These are phyloP conservation scores for Postia placenta DNA, from an alignment of 768 basidiomycete genomes.

Conservation along the genomic window DNA sequence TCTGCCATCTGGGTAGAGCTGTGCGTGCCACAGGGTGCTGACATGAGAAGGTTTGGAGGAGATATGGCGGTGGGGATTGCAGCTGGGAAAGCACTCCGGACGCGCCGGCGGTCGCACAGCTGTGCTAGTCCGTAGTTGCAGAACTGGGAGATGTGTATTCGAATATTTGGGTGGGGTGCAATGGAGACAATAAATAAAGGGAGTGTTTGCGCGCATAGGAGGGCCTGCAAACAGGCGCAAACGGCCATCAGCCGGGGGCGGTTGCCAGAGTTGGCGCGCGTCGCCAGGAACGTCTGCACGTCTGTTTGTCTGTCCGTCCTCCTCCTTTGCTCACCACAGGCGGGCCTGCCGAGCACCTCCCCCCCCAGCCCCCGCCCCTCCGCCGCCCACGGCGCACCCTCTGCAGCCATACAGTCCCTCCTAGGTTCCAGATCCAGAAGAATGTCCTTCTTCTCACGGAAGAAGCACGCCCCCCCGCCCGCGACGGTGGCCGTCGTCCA, in stretches of 20 bases:
- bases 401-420: conserved; percentile 63
- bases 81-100: too few relatives aligned
- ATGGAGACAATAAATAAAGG: too few relatives aligned
- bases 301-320: conserved; percentile 12
- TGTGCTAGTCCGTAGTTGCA: too few relatives aligned
- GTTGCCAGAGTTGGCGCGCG: conserved; percentile 12
- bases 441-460: conserved; percentile 94
- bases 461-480: conserved; percentile 53
- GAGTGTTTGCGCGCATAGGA: neutral
- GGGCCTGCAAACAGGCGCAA: conserved; percentile 4
- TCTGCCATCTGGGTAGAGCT: too few relatives aligned
- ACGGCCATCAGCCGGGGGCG: conserved; percentile 20
- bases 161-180: too few relatives aligned
- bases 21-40: too few relatives aligned
- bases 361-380: conserved; percentile 1
- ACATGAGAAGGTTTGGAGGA: too few relatives aligned
- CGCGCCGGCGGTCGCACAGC: too few relatives aligned
- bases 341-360: conserved; percentile 15
- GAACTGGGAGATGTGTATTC: too few relatives aligned
- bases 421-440: conserved; percentile 54
- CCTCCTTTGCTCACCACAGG: conserved; percentile 8
- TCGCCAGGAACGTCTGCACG: conserved; percentile 10
- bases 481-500: conserved; percentile 37
- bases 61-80: too few relatives aligned
- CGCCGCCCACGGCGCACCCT: conserved; percentile 3